Evolutionary conservation across 2,329 filamentous ascomycete genomes (phyloP), one percentile per base, ranked within the genome.

Genomic region (Fusarium xyrophilum): DNA sequence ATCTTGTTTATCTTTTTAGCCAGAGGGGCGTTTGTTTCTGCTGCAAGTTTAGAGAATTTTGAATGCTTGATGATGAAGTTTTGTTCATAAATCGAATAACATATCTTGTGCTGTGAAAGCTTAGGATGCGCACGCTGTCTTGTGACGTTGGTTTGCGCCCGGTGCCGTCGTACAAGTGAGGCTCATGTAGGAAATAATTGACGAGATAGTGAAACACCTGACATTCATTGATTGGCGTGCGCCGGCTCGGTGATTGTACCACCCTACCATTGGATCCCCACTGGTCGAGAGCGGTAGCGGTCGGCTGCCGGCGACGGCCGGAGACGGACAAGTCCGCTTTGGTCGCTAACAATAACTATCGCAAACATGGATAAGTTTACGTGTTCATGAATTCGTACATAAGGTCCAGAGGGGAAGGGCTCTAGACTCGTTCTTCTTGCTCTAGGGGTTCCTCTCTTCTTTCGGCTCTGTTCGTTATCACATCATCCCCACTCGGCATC

Each of bases 251-350:
- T 15, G 17, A 35, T 44, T 58, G 21, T 36, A 28, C 38, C 30
- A 23, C 19, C 15, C 40, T 53, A 53, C 19, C 28, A 33, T 14
- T 53, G 17, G 21, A 42, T 33, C 47, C 47, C 40, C 54, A 47
- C 46, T 38, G 42, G 33, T 48, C 38, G 40, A 32, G 44, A 47
- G 44, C n/a, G 46, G 46, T 50, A 56, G 46, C 43, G 32, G 50
- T 74, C 72, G 72, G 72, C 70, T 69, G 68, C 47, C 72, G 72
- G 70, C 72, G 72, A 73, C 62, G 51, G 67, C 72, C 72, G 72
- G 66, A 55, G 57, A 57, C 30, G 51, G 50, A 36, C 56, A 51
- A 42, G 55, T 58, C 50, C 68, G 46, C 40, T 63, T 62, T 62
- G 46, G 56, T 60, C 40, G 50, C 35, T 47, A 27, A 39, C 43